Base-by-base conservation (phyloP, 106 monocot genomes). In the Dendrobium huoshanense region DNA sequence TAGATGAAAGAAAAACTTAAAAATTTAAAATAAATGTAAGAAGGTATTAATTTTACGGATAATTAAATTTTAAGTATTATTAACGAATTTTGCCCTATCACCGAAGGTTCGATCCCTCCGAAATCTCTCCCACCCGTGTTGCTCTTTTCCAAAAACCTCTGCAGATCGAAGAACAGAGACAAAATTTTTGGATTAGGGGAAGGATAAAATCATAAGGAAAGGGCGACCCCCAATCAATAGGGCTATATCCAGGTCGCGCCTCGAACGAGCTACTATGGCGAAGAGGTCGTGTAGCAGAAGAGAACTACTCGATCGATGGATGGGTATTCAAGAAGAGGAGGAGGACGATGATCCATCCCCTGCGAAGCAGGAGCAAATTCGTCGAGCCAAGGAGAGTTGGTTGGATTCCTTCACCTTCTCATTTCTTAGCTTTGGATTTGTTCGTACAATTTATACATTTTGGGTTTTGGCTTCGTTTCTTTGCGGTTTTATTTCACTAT, bases 261-360 rank as follows among this genome's bases (percentile, higher is more conserved):
- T 24, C 24, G 25, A 18, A n/a, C 9, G 48, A 9, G 2, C 18
- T 49, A 27, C 74, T 31, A 74, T 74, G 74, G 74, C 41, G 43
- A 74, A 74, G 74, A 74, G 42, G 43, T 15, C 74, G n/a, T 74
- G 74, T 18, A n/a, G 42, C 74, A 74, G 74, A 74, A 42, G 74
- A 43, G 74, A 74, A 9, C 74, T 74, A 20, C 74, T 74, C 43
- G 74, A 74, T 74, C 41, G 74, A 43, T 74, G 74, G 74, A 74
- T 42, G 43, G 74, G 74, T 19, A 74, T 74, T 44, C 74, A 44
- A 41, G 74, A 74, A 2, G 74, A 42, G 43, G 74, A 74, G 11
- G 74, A 74, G n/a, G 74, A 74, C 5, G 74, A 74, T 43, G 74
- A 74, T 74, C 74, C 74, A 2, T 74, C 74, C 41, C 74, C 74